Base-by-base conservation (phyloP, 2,329 filamentous ascomycete species). In the Claviceps maximensis region DNA sequence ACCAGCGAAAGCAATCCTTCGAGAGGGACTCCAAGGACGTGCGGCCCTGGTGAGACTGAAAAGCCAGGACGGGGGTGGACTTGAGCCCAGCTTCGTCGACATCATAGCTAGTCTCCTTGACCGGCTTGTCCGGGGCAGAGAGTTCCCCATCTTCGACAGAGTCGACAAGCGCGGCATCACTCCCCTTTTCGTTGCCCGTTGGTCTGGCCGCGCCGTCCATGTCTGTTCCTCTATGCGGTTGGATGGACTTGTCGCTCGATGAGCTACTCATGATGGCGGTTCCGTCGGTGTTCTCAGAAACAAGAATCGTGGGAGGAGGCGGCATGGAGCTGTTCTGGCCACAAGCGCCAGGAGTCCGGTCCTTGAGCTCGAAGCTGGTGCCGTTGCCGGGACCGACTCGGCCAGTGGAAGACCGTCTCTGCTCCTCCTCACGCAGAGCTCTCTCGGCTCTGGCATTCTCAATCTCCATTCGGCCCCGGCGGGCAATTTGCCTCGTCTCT, bases 401-500 rank as follows among this genome's bases (percentile, higher is more conserved):
- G 6, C 19, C 38, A 4, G 29, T 29, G 25, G 29, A 21, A n/a
- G n/a, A 25, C 31, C 25, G 21, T 25, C n/a, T 46, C 38, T 59
- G 57, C 27, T 54, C 41, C 13, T 53, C 52, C 33, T 56, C 52
- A 42, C 52, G 55, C 38, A 55, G 55, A 13, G n/a, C 54, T 47
- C 49, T 54, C 42, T 60, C 58, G 1, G 54, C 55, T 9, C 54
- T 52, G 0, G 60, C 61, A 2, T 41, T 50, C 40, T 61, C 57
- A 13, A 59, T 45, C 19, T 60, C 55, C 27, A 68, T 59, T 23
- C 77, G 73, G 2, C 81, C 80, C 46, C 74, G 73, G 2, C 70
- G 71, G 2, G 84, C 80, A 44, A 85, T 82, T 17, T 76, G 69
- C 1, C 83, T 77, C 0, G 83, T 86, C 56, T 84, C 76, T 3